A percentile compares a stretch with the other conserved stretches of the same genome.
phyloP scores from a whole-genome alignment of 2,329 filamentous ascomycete species.

The Aphanocladium album region DNA sequence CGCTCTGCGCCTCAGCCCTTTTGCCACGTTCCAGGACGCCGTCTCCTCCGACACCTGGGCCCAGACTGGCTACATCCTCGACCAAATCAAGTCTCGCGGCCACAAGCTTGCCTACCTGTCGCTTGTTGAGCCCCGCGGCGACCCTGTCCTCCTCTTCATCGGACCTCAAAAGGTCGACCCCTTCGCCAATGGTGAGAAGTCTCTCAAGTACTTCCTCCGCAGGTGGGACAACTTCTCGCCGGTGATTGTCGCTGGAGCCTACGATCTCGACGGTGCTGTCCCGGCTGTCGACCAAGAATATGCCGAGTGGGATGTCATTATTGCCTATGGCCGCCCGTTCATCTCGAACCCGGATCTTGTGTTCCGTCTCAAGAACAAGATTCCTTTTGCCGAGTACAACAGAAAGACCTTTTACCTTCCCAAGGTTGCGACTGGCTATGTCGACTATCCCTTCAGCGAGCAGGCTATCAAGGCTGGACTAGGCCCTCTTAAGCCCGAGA shows the following conservation, averaged over 20 bases:
- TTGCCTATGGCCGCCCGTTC: conserved; percentile 26
- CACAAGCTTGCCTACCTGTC: conserved; percentile 24
- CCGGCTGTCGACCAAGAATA: conserved; percentile 22
- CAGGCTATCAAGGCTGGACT: conserved; percentile 6
- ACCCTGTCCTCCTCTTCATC: conserved; percentile 16
- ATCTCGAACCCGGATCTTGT: conserved; percentile 27
- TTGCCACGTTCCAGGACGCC: conserved; percentile 22
- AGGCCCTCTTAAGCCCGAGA: background rate
- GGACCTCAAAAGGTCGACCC: conserved; percentile 5
- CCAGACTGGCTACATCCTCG: conserved; percentile 22
- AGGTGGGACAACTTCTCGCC: conserved; percentile 26
- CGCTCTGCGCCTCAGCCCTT: conserved; percentile 43
- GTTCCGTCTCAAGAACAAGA: conserved; percentile 20
- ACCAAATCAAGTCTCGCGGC: conserved; percentile 25
- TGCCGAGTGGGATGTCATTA: conserved; percentile 24
- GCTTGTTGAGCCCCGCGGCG: conserved; percentile 24
- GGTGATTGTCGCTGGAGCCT: conserved; percentile 24
- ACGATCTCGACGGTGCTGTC: conserved; percentile 17
- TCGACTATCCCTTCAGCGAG: conserved; percentile 7
- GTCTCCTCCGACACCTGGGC: conserved; percentile 18
- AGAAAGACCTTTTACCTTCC: conserved; percentile 22
- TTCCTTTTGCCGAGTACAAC: conserved; percentile 22
- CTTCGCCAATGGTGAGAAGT: conserved; percentile 28
- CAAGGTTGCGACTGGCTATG: background rate
- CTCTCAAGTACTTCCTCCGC: conserved; percentile 26